Conservation (phyloP, 345 rosid genomes). For the Dipteronia sinensis region DNA sequence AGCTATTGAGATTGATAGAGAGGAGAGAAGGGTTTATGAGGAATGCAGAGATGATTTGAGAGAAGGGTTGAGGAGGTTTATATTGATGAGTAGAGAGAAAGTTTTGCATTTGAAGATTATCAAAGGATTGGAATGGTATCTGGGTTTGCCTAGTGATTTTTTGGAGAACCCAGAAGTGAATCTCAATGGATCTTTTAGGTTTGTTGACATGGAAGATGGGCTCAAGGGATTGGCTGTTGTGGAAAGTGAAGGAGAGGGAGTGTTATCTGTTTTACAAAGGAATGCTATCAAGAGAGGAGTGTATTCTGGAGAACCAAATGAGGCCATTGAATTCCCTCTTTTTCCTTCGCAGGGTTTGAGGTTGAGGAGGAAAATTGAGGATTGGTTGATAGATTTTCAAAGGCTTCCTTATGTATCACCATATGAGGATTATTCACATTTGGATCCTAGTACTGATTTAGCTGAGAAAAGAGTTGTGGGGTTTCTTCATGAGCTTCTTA, state of each 20-base stretch:
- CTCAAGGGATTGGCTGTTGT: constrained; percentile 62
- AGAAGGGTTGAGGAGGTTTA: constrained; percentile 60
- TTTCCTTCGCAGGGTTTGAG: constrained; percentile 83
- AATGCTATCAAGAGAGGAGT: constrained; percentile 55
- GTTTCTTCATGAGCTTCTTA: constrained; percentile 79
- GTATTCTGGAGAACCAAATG: constrained; percentile 38
- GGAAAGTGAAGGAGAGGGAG: constrained; percentile 29
- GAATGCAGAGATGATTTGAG: constrained; percentile 52
- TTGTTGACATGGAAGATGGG: constrained; percentile 78
- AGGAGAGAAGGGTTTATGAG: constrained; percentile 51
- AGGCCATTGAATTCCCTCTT: constrained; percentile 64
- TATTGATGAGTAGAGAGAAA: constrained; percentile 68
- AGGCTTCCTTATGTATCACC: constrained; percentile 78
- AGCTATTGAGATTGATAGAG: constrained; percentile 61
- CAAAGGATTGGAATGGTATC: constrained; percentile 83
- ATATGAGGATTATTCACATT: constrained; percentile 64
- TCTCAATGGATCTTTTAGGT: constrained; percentile 51
- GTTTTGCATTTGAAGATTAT: constrained; percentile 75
- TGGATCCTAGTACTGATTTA: constrained; percentile 65
- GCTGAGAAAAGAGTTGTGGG: constrained; percentile 91
- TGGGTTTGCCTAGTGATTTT: constrained; percentile 74
- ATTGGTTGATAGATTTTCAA: constrained; percentile 74
- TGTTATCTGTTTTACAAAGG: constrained; percentile 61
- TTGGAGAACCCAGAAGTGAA: constrained; percentile 37
- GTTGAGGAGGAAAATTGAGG: constrained; percentile 64